Conservation (phyloP, 225 moss, liverwort and hornwort genomes). For the Neckera pumila region DNA sequence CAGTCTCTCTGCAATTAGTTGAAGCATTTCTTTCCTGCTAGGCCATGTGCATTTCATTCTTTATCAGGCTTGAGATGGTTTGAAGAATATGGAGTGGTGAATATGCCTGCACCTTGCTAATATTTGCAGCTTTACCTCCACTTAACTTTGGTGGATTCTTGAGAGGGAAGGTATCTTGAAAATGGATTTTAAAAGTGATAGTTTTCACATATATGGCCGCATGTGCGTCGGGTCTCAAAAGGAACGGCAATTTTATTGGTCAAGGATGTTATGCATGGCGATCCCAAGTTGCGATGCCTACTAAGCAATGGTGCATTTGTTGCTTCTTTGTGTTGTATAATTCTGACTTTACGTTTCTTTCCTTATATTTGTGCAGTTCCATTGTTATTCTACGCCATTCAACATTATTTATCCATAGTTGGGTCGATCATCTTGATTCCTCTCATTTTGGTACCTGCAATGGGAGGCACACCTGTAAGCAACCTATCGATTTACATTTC, state of each 20-base stretch:
- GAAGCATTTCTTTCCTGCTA: not conserved
- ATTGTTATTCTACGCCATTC: slow-evolving; percentile 69
- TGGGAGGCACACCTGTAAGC: slow-evolving; percentile 80
- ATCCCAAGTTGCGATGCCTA: not conserved
- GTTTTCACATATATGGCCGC: too few relatives aligned
- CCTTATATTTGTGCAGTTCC: slow-evolving; percentile 37
- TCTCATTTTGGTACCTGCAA: slow-evolving; percentile 81
- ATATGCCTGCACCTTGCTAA: not conserved
- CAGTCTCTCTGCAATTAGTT: not conserved
- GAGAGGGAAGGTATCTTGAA: not conserved
- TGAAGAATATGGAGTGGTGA: not conserved
- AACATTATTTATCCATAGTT: slow-evolving; percentile 82
- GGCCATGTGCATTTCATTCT: not conserved
- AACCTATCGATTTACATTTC: not conserved
- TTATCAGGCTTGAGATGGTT: not conserved
- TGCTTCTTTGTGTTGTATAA: not conserved
- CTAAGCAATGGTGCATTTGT: not conserved
- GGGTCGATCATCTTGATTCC: slow-evolving; percentile 91
- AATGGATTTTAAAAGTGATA: not conserved
- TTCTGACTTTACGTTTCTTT: not conserved
- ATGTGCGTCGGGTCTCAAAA: not conserved
- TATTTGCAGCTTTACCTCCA: not conserved
- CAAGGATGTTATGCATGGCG: not conserved
- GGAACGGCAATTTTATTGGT: not conserved
- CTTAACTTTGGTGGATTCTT: not conserved